phyloP scores from a whole-genome alignment of 768 basidiomycete genomes.

The Scleroderma citrinum region DNA sequence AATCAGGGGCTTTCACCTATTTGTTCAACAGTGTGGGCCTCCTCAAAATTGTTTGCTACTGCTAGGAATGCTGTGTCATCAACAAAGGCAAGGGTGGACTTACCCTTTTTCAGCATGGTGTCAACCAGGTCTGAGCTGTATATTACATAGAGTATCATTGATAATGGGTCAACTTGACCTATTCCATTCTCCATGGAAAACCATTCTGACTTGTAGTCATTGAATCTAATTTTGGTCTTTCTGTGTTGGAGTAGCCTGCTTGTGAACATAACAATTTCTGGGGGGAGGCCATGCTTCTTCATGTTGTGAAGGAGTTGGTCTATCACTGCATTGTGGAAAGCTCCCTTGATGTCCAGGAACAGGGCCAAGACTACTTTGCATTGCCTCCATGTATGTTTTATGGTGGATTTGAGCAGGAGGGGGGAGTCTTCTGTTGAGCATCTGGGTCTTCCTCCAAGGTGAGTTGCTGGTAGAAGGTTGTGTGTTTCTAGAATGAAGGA shows the following conservation, averaged over 20 bases:
- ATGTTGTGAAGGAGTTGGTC: conserved; percentile 30
- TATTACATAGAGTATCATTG: not conserved
- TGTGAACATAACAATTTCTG: not conserved
- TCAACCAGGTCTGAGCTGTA: not conserved
- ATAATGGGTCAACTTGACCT: not conserved
- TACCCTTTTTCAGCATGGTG: not conserved
- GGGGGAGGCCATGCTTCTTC: not conserved
- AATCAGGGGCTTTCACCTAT: too few species aligned
- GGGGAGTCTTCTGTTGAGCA: conserved; percentile 33
- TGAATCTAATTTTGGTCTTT: not conserved
- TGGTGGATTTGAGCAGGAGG: conserved; percentile 24
- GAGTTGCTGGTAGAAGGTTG: conserved; percentile 30
- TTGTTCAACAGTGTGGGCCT: too few species aligned
- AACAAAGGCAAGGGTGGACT: not conserved
- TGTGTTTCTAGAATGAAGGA: too few species aligned
- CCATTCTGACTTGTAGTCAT: not conserved
- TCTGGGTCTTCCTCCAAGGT: conserved; percentile 37
- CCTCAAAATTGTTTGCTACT: too few species aligned
- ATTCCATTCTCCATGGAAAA: not conserved
- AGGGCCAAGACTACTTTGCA: conserved; percentile 30
- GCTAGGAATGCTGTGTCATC: not conserved
- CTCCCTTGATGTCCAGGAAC: conserved; percentile 39
- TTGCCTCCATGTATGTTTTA: conserved; percentile 34
- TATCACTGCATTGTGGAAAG: conserved; percentile 35
- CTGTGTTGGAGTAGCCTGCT: not conserved